Conservation (phyloP, 768 basidiomycete genomes). For the Amanita phalloides region DNA sequence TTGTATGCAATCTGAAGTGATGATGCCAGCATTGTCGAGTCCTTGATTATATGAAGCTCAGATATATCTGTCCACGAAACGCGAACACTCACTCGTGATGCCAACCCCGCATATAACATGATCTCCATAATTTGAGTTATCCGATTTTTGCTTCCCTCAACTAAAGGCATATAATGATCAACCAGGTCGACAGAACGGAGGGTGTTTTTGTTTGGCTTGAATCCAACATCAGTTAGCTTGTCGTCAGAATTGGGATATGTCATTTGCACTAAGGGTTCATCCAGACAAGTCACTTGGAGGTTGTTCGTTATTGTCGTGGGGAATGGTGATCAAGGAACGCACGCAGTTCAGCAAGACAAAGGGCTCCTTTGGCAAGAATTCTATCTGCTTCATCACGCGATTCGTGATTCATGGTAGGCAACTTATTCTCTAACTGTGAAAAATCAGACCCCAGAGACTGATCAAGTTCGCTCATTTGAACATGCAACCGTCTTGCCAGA, state of each 20-base stretch:
- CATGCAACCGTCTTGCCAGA: slow-evolving; percentile 71
- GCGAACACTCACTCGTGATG: slow-evolving; percentile 49
- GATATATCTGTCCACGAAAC: background rate
- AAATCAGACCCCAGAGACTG: slow-evolving; percentile 3
- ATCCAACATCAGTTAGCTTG: background rate
- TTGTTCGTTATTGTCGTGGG: slow-evolving; percentile 5
- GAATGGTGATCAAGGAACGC: slow-evolving; percentile 16
- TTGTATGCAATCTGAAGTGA: slow-evolving; percentile 96
- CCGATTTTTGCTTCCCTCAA: slow-evolving; percentile 58
- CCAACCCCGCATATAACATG: slow-evolving; percentile 77
- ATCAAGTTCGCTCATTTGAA: slow-evolving; percentile 73
- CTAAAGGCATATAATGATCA: slow-evolving; percentile 53
- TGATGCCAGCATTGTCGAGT: slow-evolving; percentile 84
- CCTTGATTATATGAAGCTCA: slow-evolving; percentile 31
- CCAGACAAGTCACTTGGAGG: slow-evolving; percentile 37
- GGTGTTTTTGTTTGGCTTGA: slow-evolving; percentile 13
- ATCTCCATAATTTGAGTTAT: slow-evolving; percentile 84
- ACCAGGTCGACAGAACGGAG: slow-evolving; percentile 70
- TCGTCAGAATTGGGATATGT: background rate
- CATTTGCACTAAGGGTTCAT: slow-evolving; percentile 20
- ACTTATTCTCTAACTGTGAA: slow-evolving; percentile 6
- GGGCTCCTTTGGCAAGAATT: slow-evolving; percentile 85
- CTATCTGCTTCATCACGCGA: slow-evolving; percentile 77
- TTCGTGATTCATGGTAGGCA: slow-evolving; percentile 21
- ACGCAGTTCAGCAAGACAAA: slow-evolving; percentile 89